A percentile compares a stretch with the other conserved stretches of the same genome.
These are phyloP conservation scores for Eutrema salsugineum DNA, from an alignment of 441 rosid genomes.

Conservation along the genomic window DNA sequence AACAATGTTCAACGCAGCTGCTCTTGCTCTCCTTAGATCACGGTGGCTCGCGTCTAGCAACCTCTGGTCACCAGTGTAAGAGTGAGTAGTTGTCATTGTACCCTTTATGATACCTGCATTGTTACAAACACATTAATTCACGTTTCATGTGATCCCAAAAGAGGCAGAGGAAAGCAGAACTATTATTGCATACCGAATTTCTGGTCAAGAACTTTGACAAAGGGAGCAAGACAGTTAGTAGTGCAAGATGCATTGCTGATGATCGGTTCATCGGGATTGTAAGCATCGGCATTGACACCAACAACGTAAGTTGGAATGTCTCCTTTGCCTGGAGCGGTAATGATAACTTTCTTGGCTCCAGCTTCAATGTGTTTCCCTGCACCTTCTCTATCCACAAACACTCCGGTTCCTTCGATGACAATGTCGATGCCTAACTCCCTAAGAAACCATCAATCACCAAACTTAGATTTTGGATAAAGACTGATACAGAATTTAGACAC, in stretches of 20 bases:
- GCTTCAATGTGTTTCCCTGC: conserved; percentile 89
- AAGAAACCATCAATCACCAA: conserved; percentile 26
- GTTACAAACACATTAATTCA: neutral
- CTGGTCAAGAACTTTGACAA: conserved; percentile 95
- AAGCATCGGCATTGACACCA: conserved; percentile 77
- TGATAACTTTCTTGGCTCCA: conserved; percentile 88
- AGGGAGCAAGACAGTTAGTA: conserved; percentile 95
- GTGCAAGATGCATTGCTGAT: conserved; percentile 98
- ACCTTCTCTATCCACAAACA: conserved; percentile 81
- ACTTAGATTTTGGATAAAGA: neutral
- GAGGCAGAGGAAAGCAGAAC: conserved; percentile 52
- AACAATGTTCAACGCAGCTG: conserved; percentile 91
- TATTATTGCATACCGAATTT: conserved; percentile 75
- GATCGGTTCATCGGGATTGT: conserved; percentile 73
- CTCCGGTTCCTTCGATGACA: conserved; percentile 92
- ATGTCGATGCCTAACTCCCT: conserved; percentile 80
- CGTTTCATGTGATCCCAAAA: conserved; percentile 16
- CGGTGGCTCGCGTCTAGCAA: conserved; percentile 94
- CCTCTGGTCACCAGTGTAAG: conserved; percentile 97
- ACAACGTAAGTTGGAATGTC: conserved; percentile 88
- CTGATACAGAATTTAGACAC: neutral
- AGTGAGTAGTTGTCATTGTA: conserved; percentile 95
- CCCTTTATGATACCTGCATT: conserved; percentile 87
- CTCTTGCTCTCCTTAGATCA: conserved; percentile 90
- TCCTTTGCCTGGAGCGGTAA: conserved; percentile 92